Evolutionary conservation across 2,329 filamentous ascomycete genomes (phyloP).

Genomic region (Diaporthe sp.): DNA sequence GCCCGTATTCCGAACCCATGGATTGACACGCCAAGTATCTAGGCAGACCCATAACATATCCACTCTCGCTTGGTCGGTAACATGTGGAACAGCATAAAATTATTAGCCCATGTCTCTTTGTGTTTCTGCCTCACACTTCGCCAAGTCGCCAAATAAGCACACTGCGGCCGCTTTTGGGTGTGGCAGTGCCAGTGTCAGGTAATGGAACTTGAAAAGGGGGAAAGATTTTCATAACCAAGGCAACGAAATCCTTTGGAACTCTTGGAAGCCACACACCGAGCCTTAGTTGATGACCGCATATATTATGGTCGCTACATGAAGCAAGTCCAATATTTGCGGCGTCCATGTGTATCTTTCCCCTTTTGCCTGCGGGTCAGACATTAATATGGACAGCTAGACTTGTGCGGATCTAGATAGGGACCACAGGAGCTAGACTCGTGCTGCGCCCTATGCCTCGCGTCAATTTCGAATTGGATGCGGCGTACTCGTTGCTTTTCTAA

Average conservation of each 20-base stretch:
- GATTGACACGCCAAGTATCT: constrained; percentile 22
- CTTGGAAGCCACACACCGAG: background rate
- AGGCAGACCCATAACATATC: constrained; percentile 18
- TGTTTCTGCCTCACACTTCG: constrained; percentile 17
- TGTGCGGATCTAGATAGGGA: background rate
- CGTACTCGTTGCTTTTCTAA: background rate
- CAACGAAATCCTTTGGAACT: background rate
- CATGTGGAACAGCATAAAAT: constrained; percentile 20
- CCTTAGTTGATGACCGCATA: background rate
- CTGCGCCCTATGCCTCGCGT: background rate
- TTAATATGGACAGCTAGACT: background rate
- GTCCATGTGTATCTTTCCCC: background rate
- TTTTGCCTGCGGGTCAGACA: background rate
- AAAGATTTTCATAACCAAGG: background rate
- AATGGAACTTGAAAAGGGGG: background rate
- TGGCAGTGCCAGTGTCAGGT: constrained; percentile 19
- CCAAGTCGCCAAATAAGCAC: constrained; percentile 8
- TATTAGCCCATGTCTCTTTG: constrained; percentile 10
- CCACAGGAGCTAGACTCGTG: background rate
- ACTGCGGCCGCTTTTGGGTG: background rate
- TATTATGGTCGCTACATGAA: background rate
- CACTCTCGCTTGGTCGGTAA: constrained; percentile 8
- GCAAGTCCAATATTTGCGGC: background rate
- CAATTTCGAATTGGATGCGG: background rate
- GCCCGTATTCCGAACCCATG: constrained; percentile 6